Evolutionary conservation across 75 land plant species (phyloP).

Genomic region (Pinus tabuliformis): DNA sequence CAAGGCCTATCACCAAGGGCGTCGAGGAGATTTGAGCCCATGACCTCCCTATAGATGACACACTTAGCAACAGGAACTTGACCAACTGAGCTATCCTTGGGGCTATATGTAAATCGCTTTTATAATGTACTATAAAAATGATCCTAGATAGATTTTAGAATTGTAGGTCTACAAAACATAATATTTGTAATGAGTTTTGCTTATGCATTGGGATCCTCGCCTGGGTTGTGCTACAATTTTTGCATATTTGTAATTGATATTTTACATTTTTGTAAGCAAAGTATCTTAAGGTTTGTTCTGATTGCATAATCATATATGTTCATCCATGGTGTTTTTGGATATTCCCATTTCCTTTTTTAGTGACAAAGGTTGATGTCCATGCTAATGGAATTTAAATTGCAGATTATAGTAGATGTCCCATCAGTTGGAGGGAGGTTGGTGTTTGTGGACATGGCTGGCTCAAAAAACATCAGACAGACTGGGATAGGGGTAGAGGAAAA

Average conservation of each 20-base stretch:
- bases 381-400: not conserved
- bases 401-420: conserved; percentile 40
- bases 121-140: not conserved
- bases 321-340: no score
- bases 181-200: no score
- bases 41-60: no score
- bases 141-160: not conserved
- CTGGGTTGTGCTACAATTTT: no score
- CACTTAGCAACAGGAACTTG: no score
- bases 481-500: conserved; percentile 34
- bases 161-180: not conserved
- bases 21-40: no score
- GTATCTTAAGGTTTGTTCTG: not conserved
- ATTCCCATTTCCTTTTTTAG: not conserved
- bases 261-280: not conserved
- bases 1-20: no score
- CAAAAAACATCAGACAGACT: conserved; percentile 44
- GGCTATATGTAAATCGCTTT: not conserved
- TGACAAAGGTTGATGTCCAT: no score
- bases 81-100: no score
- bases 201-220: no score
- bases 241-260: not conserved
- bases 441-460: conserved; percentile 53
- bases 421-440: conserved; percentile 40
- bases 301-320: not conserved